These are phyloP conservation scores for Stylosanthes scabra DNA, from an alignment of 331 rosid genomes.

Conservation along the genomic window DNA sequence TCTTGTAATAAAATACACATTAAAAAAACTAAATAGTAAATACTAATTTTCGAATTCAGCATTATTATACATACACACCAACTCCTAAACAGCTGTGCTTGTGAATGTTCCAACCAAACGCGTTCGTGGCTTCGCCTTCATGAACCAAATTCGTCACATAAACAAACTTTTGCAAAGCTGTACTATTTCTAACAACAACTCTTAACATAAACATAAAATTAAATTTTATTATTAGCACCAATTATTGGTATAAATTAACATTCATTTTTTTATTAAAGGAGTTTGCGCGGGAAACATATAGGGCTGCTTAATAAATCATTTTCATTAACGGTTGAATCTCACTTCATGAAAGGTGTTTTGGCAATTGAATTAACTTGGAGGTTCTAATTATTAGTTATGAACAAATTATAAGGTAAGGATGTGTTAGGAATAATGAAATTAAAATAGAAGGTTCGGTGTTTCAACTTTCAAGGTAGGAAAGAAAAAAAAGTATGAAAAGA, in stretches of 20 bases:
- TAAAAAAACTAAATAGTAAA: not conserved
- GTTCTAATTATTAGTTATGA: not conserved
- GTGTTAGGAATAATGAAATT: not conserved
- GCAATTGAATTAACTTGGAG: not conserved
- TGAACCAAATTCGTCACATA: constrained; percentile 20
- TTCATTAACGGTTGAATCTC: not conserved
- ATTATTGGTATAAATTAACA: not conserved
- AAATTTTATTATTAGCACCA: not conserved
- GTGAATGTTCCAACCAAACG: constrained; percentile 29
- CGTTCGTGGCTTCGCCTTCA: constrained; percentile 40
- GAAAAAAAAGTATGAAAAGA: not conserved
- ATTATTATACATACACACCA: constrained; percentile 27
- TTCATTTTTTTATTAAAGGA: not conserved
- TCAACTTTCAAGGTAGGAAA: not conserved
- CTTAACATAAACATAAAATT: too few species aligned
- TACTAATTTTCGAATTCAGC: constrained; percentile 32
- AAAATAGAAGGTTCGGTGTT: not conserved
- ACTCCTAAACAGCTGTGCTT: constrained; percentile 41
- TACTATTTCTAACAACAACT: not conserved
- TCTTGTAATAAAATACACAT: constrained; percentile 10
- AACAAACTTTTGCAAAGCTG: constrained; percentile 1
- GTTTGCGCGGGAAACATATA: not conserved
- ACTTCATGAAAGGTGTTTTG: not conserved
- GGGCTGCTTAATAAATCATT: not conserved
- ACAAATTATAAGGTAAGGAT: not conserved